Base-by-base conservation (phyloP, 2,329 filamentous ascomycete species). In the Cladosporium austrohemisphaericum region DNA sequence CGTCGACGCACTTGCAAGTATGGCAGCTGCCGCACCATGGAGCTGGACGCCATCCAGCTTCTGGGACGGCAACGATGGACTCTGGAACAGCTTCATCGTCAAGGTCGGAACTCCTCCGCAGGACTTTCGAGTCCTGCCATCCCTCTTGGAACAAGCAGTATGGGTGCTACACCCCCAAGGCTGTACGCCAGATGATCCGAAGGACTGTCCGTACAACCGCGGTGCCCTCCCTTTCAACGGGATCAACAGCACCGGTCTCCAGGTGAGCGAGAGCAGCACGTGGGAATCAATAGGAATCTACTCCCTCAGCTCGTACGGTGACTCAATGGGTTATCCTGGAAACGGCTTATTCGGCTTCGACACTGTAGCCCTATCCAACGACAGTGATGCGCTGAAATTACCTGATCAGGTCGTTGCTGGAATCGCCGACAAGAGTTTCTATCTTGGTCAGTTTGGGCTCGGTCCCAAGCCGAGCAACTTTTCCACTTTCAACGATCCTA, bases 391-490 rank as follows among this genome's bases (percentile, higher is more conserved):
- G 7, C 46, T 56, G 1, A 55, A 56, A 6, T 36, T 70, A 25
- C 50, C 61, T 7, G 58, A 65, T 45, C 65, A 69, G 52, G 59
- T 70, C 22, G 57, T 73, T 3, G 69, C 64, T 13, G 64, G 63
- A 2, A 64, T 70, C 18, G 59, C 59, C 1, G 60, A 62, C 2
- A 58, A 62, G 26, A 55, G 63, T 44, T 71, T 68, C 55, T 71
- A 61, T 48, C 50, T 72, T 2, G 71, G 72, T 5, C 50, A 53
- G 5, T 58, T 74, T 4, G 67, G 69, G 0, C 53, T 75, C 9
- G 64, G 64, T 4, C 60, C 64, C 3, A 60, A 62, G 18, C 60
- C 66, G 0, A 60, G 61, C 33, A 72, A 71, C 54, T 73, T 74
- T 53, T 63, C 66, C 9, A 58, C 59, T 45, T 65, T 62, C 52